Evolutionary conservation across 345 rosid genomes (phyloP).

Genomic region (Gossypium raimondii): DNA sequence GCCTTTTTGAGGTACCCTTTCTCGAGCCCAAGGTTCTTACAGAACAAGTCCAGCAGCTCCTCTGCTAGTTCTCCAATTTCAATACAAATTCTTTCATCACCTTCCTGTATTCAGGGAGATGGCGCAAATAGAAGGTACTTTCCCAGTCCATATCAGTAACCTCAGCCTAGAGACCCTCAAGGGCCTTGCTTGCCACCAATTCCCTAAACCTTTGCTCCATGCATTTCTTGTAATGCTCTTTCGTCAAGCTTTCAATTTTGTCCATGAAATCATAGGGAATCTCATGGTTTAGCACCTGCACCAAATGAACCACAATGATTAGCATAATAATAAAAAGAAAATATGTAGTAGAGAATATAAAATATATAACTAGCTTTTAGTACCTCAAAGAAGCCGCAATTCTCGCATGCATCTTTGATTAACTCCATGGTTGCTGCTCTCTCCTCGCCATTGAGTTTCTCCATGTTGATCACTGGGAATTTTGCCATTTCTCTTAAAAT

Average conservation of each 20-base stretch:
- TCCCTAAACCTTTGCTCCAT: conserved; percentile 89
- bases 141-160: conserved; percentile 90
- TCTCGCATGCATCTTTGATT: conserved; percentile 78
- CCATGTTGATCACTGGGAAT: conserved; percentile 51
- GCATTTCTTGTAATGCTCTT: conserved; percentile 76
- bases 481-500: conserved; percentile 39
- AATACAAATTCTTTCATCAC: conserved; percentile 75
- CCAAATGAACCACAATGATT: not conserved
- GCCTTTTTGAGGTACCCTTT: conserved; percentile 70
- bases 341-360: not conserved
- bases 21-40: conserved; percentile 81
- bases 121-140: conserved; percentile 69
- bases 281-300: conserved; percentile 73
- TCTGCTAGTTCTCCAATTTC: conserved; percentile 77
- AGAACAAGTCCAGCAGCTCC: conserved; percentile 65
- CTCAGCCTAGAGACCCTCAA: conserved; percentile 55
- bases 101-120: conserved; percentile 71
- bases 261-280: conserved; percentile 62
- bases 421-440: conserved; percentile 54
- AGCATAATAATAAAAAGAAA: not conserved
- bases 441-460: conserved; percentile 43
- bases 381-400: conserved; percentile 29
- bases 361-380: not conserved
- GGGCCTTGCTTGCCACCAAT: conserved; percentile 58
- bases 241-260: conserved; percentile 68